phyloP scores from a whole-genome alignment of 2,329 filamentous ascomycete genomes.

The Hypoxylon sp. region DNA sequence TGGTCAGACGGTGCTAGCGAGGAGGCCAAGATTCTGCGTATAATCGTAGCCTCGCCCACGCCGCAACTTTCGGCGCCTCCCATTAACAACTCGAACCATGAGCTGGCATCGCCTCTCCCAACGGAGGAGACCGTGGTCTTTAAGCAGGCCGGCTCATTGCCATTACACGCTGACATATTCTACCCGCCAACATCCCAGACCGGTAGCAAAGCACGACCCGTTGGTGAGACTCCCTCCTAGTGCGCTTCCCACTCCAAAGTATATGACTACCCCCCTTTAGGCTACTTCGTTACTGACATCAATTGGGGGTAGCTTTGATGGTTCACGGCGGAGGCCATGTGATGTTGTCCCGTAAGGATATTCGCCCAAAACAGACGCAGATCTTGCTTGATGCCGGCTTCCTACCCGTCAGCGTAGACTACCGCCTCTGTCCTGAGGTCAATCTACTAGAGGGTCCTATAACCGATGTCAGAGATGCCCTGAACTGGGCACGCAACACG shows the following conservation, averaged over 20 bases:
- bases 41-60: constrained; percentile 47
- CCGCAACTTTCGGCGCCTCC: constrained; percentile 2
- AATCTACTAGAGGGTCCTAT: constrained; percentile 63
- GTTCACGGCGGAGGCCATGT: constrained; percentile 63
- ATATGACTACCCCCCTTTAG: too few species aligned
- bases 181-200: constrained; percentile 46
- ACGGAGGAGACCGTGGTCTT: constrained; percentile 41
- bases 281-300: constrained; percentile 2
- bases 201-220: constrained; percentile 24
- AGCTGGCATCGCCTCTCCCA: constrained; percentile 7
- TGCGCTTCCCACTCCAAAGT: not conserved
- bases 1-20: constrained; percentile 48
- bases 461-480: constrained; percentile 61
- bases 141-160: constrained; percentile 41
- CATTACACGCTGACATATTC: constrained; percentile 54
- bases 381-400: constrained; percentile 59
- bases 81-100: not conserved
- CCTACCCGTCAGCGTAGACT: constrained; percentile 65
- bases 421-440: constrained; percentile 66
- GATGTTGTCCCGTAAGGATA: constrained; percentile 57
- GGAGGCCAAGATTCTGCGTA: constrained; percentile 44
- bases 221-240: constrained; percentile 18
- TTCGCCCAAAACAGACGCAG: constrained; percentile 57
- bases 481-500: constrained; percentile 57
- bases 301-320: constrained; percentile 57